Evolutionary conservation across 148 eudicot genomes (phyloP).

Genomic region (Camellia lanceoleosa): DNA sequence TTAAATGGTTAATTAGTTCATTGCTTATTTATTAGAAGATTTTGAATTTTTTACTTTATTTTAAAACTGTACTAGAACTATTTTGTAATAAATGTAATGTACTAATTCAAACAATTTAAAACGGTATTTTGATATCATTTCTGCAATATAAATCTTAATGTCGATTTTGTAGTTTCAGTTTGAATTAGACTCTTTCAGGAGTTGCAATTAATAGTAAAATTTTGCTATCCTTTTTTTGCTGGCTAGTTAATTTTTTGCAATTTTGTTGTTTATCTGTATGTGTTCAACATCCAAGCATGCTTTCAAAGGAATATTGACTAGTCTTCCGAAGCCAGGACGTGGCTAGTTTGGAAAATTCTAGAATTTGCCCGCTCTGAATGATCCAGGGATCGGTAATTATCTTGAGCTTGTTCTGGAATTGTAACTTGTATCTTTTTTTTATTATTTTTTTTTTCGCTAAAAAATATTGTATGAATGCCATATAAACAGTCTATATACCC

Average conservation of each 20-base stretch:
- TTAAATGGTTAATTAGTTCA: too few relatives aligned
- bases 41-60: too few relatives aligned
- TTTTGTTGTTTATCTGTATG: conserved; percentile 11
- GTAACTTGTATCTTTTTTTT: neutral
- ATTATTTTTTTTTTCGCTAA: neutral
- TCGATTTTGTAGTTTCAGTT: neutral
- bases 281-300: conserved; percentile 55
- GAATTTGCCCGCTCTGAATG: conserved; percentile 61
- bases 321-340: conserved; percentile 70
- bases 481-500: too few relatives aligned
- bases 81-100: too few relatives aligned
- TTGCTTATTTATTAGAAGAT: too few relatives aligned
- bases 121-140: too few relatives aligned
- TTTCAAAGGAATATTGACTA: conserved; percentile 53
- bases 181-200: neutral
- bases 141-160: neutral
- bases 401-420: neutral
- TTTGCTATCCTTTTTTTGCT: neutral
- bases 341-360: conserved; percentile 75
- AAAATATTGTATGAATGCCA: too few relatives aligned
- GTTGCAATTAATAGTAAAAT: neutral
- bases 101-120: too few relatives aligned
- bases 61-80: too few relatives aligned
- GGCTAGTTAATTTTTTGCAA: neutral
- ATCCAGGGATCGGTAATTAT: conserved; percentile 61